A percentile compares a stretch with the other conserved stretches of the same genome.
Conservation (phyloP, 345 rosid species). For the Linum lewisii region DNA sequence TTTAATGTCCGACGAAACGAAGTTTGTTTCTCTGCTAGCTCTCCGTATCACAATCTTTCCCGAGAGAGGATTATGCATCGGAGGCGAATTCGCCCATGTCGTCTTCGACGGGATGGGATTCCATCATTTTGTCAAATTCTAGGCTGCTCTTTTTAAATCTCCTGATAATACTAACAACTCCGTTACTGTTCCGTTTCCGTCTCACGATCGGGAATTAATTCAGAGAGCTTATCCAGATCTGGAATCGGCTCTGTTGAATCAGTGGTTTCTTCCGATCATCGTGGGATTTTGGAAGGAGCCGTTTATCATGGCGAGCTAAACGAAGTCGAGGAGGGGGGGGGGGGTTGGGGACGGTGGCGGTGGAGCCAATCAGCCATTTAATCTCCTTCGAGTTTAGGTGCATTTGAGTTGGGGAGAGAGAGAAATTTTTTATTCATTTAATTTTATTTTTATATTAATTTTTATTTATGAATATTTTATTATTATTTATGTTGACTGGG, state of each 20-base stretch:
- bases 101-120: slow-evolving; percentile 32
- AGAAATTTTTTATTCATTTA: no score
- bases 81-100: slow-evolving; percentile 19
- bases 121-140: slow-evolving; percentile 32
- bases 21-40: slow-evolving; percentile 17
- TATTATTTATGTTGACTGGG: no score
- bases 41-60: slow-evolving; percentile 35
- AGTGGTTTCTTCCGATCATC: slow-evolving; percentile 10
- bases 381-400: no score
- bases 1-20: not conserved
- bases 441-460: no score
- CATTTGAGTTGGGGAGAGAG: no score
- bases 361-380: no score
- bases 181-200: slow-evolving; percentile 7
- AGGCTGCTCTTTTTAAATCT: slow-evolving; percentile 19
- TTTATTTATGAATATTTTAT: no score
- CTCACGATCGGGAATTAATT: slow-evolving; percentile 13
- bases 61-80: slow-evolving; percentile 25
- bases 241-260: slow-evolving; percentile 9
- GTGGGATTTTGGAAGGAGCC: slow-evolving; percentile 2
- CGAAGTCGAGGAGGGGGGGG: no score
- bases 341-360: no score
- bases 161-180: not conserved
- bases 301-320: no score
- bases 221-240: slow-evolving; percentile 17